Conservation (phyloP, 768 basidiomycete genomes). For the Pleurotus giganteus region DNA sequence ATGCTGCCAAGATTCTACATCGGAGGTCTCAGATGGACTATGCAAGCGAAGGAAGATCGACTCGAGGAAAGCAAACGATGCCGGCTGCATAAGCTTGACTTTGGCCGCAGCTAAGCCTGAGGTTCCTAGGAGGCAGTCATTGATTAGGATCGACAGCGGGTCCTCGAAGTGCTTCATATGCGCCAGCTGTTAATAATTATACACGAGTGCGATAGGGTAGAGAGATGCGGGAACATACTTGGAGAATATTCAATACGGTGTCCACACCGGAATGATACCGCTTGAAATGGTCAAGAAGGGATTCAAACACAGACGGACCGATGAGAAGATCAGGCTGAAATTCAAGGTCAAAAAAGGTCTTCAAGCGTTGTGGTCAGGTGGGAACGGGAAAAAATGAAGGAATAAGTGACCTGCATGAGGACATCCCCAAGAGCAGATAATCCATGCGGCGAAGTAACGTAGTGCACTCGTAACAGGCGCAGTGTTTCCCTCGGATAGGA, state of each 20-base stretch:
- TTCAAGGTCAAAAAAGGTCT: conserved; percentile 64
- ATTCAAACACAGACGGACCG: conserved; percentile 56
- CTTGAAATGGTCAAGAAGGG: conserved; percentile 53
- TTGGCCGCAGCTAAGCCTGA: not conserved
- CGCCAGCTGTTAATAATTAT: conserved; percentile 41
- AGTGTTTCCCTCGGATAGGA: conserved; percentile 61
- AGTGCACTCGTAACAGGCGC: conserved; percentile 52
- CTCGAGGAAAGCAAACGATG: conserved; percentile 30
- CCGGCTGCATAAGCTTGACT: conserved; percentile 12
- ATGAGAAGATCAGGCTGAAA: conserved; percentile 62
- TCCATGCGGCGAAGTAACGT: conserved; percentile 50
- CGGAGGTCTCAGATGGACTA: conserved; percentile 2
- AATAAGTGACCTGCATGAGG: conserved; percentile 44
- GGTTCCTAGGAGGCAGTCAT: conserved; percentile 23
- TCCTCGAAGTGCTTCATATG: conserved; percentile 74
- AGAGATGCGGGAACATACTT: conserved; percentile 38
- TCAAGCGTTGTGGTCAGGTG: conserved; percentile 14
- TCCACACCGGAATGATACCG: conserved; percentile 60
- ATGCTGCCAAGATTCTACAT: conserved; percentile 22
- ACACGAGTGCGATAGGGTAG: not conserved
- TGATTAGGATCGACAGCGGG: conserved; percentile 46
- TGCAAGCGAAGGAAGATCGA: conserved; percentile 35
- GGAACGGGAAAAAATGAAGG: not conserved
- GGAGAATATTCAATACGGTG: conserved; percentile 53
- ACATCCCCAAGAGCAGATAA: conserved; percentile 48